A percentile compares a stretch with the other conserved stretches of the same genome.
These are phyloP conservation scores for Trypanosoma rangeli DNA, from an alignment of 208 protist genomes.

Conservation along the genomic window DNA sequence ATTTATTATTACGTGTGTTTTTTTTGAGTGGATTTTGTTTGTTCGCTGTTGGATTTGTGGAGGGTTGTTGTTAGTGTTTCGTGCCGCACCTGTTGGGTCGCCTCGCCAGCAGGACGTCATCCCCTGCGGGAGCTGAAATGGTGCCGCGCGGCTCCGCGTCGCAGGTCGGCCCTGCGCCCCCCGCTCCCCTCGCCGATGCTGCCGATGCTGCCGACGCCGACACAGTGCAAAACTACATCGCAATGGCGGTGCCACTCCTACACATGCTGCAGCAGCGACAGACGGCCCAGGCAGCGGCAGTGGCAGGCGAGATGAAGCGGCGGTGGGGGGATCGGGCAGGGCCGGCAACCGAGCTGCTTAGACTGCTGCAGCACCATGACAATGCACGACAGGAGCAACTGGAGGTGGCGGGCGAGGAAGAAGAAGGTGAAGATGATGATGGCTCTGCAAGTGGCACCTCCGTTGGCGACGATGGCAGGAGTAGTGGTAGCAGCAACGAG, in stretches of 20 bases:
- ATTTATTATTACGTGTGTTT: too few relatives aligned
- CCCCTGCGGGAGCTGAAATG: neutral
- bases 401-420: slow-evolving; percentile 15
- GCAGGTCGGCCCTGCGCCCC: neutral
- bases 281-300: slow-evolving; percentile 6
- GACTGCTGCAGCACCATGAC: slow-evolving; percentile 1
- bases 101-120: too few relatives aligned
- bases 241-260: slow-evolving; percentile 24
- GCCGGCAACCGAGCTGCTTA: slow-evolving; percentile 14
- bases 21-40: too few relatives aligned
- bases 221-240: slow-evolving; percentile 12
- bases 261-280: slow-evolving; percentile 18
- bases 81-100: too few relatives aligned
- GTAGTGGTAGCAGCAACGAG: neutral
- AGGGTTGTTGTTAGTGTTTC: too few relatives aligned
- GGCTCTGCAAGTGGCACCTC: neutral
- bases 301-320: slow-evolving; percentile 22
- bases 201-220: neutral
- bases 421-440: slow-evolving; percentile 9
- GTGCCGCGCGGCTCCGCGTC: neutral
- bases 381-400: slow-evolving; percentile 2
- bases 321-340: slow-evolving; percentile 17
- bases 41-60: too few relatives aligned
- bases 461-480: neutral
- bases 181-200: neutral